Percentiles rank a stretch among this genome's conserved stretches.
phyloP scores from a whole-genome alignment of 441 rosid species.

The Monsonia emarginata region DNA sequence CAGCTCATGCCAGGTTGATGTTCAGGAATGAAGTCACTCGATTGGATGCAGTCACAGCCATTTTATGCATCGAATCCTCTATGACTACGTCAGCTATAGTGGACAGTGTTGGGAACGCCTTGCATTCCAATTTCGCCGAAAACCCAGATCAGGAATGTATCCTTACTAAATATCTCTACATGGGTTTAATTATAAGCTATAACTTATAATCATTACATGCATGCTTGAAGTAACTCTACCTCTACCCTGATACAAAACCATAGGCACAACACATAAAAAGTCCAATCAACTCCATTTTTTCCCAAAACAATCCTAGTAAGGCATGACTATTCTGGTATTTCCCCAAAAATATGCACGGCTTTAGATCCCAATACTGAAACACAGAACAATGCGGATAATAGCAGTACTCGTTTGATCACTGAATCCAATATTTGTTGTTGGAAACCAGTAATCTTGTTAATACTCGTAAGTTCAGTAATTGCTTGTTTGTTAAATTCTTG shows the following conservation, averaged over 20 bases:
- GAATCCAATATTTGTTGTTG: too few species aligned
- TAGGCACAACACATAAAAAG: not conserved
- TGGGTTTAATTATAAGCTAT: not conserved
- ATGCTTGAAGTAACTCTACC: not conserved
- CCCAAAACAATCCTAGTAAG: not conserved
- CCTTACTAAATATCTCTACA: conserved; percentile 29
- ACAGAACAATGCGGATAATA: too few species aligned
- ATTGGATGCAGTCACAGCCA: conserved; percentile 82
- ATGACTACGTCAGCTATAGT: conserved; percentile 92
- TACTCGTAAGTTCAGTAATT: too few species aligned
- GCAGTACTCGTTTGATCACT: too few species aligned
- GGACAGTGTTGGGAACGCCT: conserved; percentile 71
- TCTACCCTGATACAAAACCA: not conserved
- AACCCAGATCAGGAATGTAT: conserved; percentile 84
- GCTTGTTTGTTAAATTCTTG: conserved; percentile 21
- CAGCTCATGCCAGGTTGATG: conserved; percentile 96
- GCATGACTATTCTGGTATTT: not conserved
- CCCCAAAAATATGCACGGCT: not conserved
- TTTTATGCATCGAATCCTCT: conserved; percentile 79
- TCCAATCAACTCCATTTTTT: not conserved
- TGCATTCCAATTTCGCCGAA: conserved; percentile 81
- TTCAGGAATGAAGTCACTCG: conserved; percentile 81
- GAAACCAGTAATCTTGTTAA: too few species aligned
- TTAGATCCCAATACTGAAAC: too few species aligned
- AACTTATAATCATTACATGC: not conserved